Percentiles rank a stretch among this genome's conserved stretches.
phyloP scores from a whole-genome alignment of 352 stramenopile genomes.

The Pythium insidiosum region DNA sequence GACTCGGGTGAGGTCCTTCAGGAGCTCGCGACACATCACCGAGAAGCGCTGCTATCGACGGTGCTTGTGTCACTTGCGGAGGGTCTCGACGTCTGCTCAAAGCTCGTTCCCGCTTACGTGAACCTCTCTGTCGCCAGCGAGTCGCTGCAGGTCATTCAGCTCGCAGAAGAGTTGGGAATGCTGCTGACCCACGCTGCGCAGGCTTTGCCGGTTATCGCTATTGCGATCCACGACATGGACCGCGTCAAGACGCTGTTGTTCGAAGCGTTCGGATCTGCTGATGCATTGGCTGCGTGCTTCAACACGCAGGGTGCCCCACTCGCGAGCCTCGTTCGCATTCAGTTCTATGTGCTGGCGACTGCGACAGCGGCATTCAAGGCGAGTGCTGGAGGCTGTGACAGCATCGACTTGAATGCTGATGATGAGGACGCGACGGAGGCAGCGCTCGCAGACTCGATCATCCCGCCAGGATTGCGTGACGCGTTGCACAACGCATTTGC shows the following conservation, averaged over 20 bases:
- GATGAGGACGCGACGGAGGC: constrained; percentile 69
- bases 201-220: constrained; percentile 31
- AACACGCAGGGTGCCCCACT: constrained; percentile 39
- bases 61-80: constrained; percentile 49
- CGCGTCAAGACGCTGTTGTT: constrained; percentile 44
- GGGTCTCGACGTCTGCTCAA: constrained; percentile 37
- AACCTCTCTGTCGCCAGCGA: constrained; percentile 19
- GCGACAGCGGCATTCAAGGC: constrained; percentile 33
- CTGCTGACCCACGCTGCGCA: constrained; percentile 28
- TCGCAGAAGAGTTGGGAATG: constrained; percentile 40
- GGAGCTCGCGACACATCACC: constrained; percentile 42
- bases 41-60: constrained; percentile 55
- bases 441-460: constrained; percentile 47
- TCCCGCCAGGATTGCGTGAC: constrained; percentile 53
- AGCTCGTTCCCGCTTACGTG: constrained; percentile 51
- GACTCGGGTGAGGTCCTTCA: constrained; percentile 28
- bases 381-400: constrained; percentile 2
- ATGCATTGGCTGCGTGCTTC: constrained; percentile 53
- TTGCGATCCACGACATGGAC: constrained; percentile 29
- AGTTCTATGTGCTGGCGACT: constrained; percentile 57
- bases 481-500: constrained; percentile 47
- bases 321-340: constrained; percentile 30
- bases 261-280: constrained; percentile 50
- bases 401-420: constrained; percentile 72
- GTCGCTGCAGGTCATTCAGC: constrained; percentile 44